These are phyloP conservation scores for Lithospermum erythrorhizon DNA, from an alignment of 257 asterid genomes.

Conservation along the genomic window DNA sequence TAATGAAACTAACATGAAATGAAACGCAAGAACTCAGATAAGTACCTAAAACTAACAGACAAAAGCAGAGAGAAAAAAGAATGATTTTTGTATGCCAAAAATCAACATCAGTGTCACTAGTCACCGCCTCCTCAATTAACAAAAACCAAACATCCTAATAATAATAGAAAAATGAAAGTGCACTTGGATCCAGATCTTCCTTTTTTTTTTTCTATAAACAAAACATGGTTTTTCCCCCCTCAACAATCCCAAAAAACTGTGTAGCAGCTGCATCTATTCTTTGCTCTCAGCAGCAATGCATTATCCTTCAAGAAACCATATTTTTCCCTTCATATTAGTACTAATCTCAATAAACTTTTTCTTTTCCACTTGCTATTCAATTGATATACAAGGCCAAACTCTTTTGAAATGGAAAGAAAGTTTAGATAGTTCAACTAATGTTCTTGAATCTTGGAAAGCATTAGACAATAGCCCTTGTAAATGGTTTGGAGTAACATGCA, in stretches of 20 bases:
- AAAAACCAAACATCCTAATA: conserved; percentile 22
- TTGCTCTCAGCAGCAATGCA: conserved; percentile 45
- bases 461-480: conserved; percentile 45
- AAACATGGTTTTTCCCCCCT: conserved; percentile 59
- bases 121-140: conserved; percentile 28
- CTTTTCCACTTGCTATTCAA: conserved; percentile 34
- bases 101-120: conserved; percentile 37
- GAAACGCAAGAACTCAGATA: neutral
- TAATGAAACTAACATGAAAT: neutral
- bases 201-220: conserved; percentile 51
- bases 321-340: conserved; percentile 9
- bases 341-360: conserved; percentile 18
- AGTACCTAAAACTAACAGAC: neutral
- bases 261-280: conserved; percentile 20
- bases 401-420: conserved; percentile 64
- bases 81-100: conserved; percentile 5
- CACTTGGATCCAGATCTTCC: conserved; percentile 80
- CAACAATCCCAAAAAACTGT: conserved; percentile 50
- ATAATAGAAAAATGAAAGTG: conserved; percentile 48
- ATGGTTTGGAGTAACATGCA: conserved; percentile 75
- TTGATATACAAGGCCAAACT: conserved; percentile 54
- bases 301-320: conserved; percentile 23
- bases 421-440: conserved; percentile 30
- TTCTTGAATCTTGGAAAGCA: conserved; percentile 49
- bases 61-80: neutral